Evolutionary conservation across 1,284 basidiomycete species (phyloP).

Genomic region (Cryptococcus sp.): DNA sequence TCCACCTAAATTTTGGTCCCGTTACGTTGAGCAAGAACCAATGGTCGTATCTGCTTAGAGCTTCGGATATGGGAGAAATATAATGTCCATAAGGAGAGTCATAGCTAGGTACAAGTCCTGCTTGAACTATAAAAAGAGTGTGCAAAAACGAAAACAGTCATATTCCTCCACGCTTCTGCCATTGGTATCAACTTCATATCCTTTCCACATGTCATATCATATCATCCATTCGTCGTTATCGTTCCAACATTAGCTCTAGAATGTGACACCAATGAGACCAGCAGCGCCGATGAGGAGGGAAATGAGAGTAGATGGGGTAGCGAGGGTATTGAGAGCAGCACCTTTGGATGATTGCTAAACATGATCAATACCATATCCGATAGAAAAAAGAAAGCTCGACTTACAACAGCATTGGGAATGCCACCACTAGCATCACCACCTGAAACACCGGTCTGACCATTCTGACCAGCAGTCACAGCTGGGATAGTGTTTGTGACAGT

Average conservation of each 20-base stretch:
- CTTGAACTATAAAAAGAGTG: no score
- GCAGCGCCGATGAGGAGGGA: constrained; percentile 17
- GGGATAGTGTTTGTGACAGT: constrained; percentile 3
- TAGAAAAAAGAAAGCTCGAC: background rate
- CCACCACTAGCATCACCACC: constrained; percentile 13
- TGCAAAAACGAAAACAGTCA: no score
- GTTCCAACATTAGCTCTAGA: constrained; percentile 1
- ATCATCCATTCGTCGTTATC: no score
- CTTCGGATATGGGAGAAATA: no score
- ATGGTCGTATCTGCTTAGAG: no score
- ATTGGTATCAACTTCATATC: no score
- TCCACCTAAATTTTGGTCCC: no score
- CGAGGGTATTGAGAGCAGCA: constrained; percentile 5
- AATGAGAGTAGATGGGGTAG: constrained; percentile 10
- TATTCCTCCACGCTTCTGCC: no score
- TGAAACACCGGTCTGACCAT: background rate
- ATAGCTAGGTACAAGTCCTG: no score
- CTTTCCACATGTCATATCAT: no score
- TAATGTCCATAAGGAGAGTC: no score
- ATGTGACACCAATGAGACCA: constrained; percentile 14
- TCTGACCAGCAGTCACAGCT: constrained; percentile 1
- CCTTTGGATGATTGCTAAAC: constrained; percentile 1
- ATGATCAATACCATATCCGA: background rate
- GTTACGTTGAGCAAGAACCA: no score
- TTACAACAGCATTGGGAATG: constrained; percentile 16